Base-by-base conservation (phyloP, 1,284 basidiomycete species). In the Fomitopsis betulina region DNA sequence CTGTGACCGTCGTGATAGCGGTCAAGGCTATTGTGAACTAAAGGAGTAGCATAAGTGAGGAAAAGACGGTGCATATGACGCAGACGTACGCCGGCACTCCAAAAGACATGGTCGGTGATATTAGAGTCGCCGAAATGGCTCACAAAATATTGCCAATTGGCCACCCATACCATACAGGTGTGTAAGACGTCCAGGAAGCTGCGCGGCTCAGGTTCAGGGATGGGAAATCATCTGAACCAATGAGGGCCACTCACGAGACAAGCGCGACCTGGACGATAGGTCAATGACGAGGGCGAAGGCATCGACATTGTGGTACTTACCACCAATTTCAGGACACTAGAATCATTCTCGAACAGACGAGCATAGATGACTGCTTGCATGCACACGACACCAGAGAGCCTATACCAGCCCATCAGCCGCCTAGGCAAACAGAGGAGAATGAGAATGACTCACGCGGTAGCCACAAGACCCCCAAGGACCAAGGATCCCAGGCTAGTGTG, bases 101-200 rank as follows among this genome's bases (percentile, higher is more conserved):
- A 70, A 38, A 65, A 66, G 7, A 67, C 66, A 38, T 55, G 60
- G 56, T 67, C 64, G 10, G 64, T 65, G 5, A 67, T 61, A 39
- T 58, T 51, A 2, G n/a, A 3, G 7, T 63, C 37, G 15, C 65
- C 66, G 37, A 68, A 68, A 25, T 60, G 60, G 30, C 49, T 51
- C 23, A 70, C 63, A 37, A 67, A 60, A 47, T 68, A 70, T 53
- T 55, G 38, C 62, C 66, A 70, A 40, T 60, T 58, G 6, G 66
- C 63, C 17, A 57, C 58, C 37, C 59, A 63, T 12, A 70, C 60
- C 62, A 68, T 62, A 47, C 37, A 40, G 4, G 67, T 66, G 50
- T 70, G 68, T 5, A 68, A 43, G 6, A 67, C 42, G 57, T 70
- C 68, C 1, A 70, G 49, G 51, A 65, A 3, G 54, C 68, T 70